Conservation (phyloP, 2,329 filamentous ascomycete species). For the Aspergillus floridensis region DNA sequence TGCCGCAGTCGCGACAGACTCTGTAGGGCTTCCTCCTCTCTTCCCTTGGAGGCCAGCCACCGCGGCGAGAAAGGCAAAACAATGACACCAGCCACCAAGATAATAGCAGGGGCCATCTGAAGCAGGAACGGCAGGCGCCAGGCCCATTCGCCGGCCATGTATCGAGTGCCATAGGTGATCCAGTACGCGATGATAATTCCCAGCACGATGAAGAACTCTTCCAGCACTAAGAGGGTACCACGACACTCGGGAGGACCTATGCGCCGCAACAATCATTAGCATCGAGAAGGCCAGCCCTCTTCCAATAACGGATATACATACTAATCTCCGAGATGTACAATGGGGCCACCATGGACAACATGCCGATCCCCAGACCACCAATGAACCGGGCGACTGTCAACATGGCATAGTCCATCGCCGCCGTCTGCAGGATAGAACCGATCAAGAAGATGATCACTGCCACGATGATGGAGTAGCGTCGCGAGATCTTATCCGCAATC, state of each 20-base stretch:
- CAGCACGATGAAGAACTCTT: conserved; percentile 43
- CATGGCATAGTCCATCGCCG: conserved; percentile 51
- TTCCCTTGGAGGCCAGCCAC: conserved; percentile 50
- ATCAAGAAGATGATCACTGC: conserved; percentile 53
- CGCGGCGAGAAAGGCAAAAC: conserved; percentile 57
- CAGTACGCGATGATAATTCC: conserved; percentile 45
- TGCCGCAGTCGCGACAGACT: conserved; percentile 51
- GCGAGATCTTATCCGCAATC: conserved; percentile 53
- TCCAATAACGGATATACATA: conserved; percentile 14
- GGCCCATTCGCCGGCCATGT: conserved; percentile 46
- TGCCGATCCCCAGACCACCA: conserved; percentile 53
- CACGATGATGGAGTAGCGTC: conserved; percentile 53
- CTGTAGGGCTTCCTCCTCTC: conserved; percentile 50
- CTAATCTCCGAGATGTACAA: conserved; percentile 54
- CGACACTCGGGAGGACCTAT: conserved; percentile 47
- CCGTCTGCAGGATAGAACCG: conserved; percentile 53
- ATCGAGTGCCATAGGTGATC: conserved; percentile 45
- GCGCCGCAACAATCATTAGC: not conserved
- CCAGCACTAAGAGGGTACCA: conserved; percentile 45
- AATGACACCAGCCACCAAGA: conserved; percentile 37
- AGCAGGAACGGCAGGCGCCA: conserved; percentile 50
- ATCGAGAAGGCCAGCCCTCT: not conserved
- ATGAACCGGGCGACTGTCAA: conserved; percentile 51
- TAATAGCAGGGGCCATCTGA: conserved; percentile 44
- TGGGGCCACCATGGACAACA: conserved; percentile 51